Percentiles rank a stretch among this genome's conserved stretches.
Conservation (phyloP, 2,329 filamentous ascomycete species). For the Fusarium coffeatum region DNA sequence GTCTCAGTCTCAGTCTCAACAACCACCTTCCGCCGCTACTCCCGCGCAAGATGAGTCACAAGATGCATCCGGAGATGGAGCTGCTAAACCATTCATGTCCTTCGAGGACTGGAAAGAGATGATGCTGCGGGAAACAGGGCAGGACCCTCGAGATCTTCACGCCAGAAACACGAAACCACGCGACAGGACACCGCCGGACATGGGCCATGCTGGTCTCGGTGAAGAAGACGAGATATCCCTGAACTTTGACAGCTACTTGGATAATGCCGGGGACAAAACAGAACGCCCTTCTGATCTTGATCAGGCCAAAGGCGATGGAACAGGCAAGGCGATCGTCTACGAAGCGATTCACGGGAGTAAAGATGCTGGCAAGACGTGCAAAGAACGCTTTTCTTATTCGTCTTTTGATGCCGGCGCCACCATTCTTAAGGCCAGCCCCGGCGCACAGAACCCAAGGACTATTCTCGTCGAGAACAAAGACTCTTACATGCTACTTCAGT, state of each 20-base stretch:
- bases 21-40: conserved; percentile 7
- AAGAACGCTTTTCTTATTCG: conserved; percentile 96
- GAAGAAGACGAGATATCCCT: conserved; percentile 86
- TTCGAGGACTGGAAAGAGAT: conserved; percentile 99
- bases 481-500: conserved; percentile 97
- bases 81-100: conserved; percentile 77
- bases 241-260: conserved; percentile 60
- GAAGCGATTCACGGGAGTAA: conserved; percentile 76
- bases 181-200: conserved; percentile 65
- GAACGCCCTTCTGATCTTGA: conserved; percentile 7
- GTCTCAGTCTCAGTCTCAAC: conserved; percentile 10
- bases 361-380: conserved; percentile 96
- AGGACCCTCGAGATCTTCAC: conserved; percentile 75
- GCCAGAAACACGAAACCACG: conserved; percentile 67
- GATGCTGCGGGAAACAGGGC: conserved; percentile 86
- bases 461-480: conserved; percentile 97
- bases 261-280: conserved; percentile 34
- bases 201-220: conserved; percentile 81
- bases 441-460: conserved; percentile 87
- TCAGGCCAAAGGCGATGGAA: conserved; percentile 33
- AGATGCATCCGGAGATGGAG: conserved; percentile 39
- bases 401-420: conserved; percentile 97
- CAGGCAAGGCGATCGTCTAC: conserved; percentile 57
- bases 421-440: conserved; percentile 86
- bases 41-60: conserved; percentile 16